Evolutionary conservation across 805 yeast species (phyloP), one percentile per base, ranked within the genome.

Genomic region (Cyberlindnera euphorbiiphila): DNA sequence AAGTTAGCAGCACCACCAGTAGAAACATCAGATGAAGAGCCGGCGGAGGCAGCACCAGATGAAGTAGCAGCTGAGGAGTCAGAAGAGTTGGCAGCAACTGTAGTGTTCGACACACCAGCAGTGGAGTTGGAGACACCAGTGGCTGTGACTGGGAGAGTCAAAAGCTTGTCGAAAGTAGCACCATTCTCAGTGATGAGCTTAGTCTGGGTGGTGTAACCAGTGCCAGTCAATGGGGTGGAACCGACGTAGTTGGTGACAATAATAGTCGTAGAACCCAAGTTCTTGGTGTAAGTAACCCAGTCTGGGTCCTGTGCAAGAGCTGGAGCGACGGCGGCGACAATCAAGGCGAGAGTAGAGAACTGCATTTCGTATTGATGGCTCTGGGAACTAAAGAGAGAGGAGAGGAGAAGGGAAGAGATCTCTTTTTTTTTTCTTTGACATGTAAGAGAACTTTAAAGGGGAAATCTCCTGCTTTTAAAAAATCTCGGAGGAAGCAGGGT

Each of bases 261-360:
- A 29, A 34, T 23, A 20, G 38, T 21, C 13, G 33, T 28, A 22
- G 32, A 19, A 8, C 32, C 38, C 21, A 34, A 23, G 32, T 32
- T 32, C 35, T 32, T 32, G 35, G 35, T 32, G 35, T 32, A 32
- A 16, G 35, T 32, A 3, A 24, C 8, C 38, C 38, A 34, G 46
- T 54, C 48, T 36, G 47, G 41, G 26, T 50, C 56, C 39, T 46
- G 55, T 19, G 43, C 51, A 27, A 46, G 22, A 38, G 41, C 34
- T 14, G 54, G 41, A 16, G 42, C 49, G 21, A 49, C 20, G 19
- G 52, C 34, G 30, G 46, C 34, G 19, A 34, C 37, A 20, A 34
- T 10, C 27, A 34, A 21, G 9, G 37, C 32, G 26, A 34, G 31
- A 22, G 31, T 34, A 21, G 37, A 26, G 37, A 34, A 27, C 30